A percentile compares a stretch with the other conserved stretches of the same genome.
phyloP scores from a whole-genome alignment of 768 basidiomycete genomes.

The Mycena pura region DNA sequence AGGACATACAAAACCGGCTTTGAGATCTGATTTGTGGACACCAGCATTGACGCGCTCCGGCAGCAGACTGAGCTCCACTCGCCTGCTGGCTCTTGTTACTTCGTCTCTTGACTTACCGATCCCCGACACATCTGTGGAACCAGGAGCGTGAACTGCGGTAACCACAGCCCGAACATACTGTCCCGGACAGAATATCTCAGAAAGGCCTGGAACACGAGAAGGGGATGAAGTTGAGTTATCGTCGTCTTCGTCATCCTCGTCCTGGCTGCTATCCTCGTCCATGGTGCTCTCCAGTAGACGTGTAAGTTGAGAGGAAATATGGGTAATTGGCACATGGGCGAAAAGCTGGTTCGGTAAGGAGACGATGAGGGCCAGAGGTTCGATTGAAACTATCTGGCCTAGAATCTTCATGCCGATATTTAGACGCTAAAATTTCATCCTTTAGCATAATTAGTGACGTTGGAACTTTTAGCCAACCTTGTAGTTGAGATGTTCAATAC shows the following conservation, averaged over 20 bases:
- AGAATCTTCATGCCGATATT: conserved; percentile 85
- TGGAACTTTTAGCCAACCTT: conserved; percentile 58
- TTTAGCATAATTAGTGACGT: conserved; percentile 12
- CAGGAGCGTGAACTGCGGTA: conserved; percentile 68
- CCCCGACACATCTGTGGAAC: conserved; percentile 63
- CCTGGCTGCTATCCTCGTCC: conserved; percentile 53
- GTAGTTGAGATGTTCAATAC: conserved; percentile 93
- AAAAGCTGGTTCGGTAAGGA: conserved; percentile 96
- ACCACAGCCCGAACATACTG: conserved; percentile 87
- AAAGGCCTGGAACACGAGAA: conserved; percentile 67
- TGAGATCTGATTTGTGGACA: conserved; percentile 79
- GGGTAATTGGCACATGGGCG: conserved; percentile 93
- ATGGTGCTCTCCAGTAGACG: conserved; percentile 68
- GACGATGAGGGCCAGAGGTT: conserved; percentile 88
- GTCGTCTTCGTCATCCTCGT: conserved; percentile 55
- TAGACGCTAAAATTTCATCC: conserved; percentile 62
- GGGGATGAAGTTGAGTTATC: conserved; percentile 45
- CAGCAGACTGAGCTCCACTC: conserved; percentile 84
- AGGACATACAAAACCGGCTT: conserved; percentile 72
- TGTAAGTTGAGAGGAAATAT: conserved; percentile 84
- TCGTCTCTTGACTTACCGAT: conserved; percentile 73
- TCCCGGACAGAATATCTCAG: conserved; percentile 79
- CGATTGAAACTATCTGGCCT: conserved; percentile 84
- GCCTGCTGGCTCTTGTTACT: conserved; percentile 67
- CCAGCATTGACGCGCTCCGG: conserved; percentile 88